These are phyloP conservation scores for Pythium vanterpoolii DNA, from an alignment of 352 stramenopile species.

Conservation along the genomic window DNA sequence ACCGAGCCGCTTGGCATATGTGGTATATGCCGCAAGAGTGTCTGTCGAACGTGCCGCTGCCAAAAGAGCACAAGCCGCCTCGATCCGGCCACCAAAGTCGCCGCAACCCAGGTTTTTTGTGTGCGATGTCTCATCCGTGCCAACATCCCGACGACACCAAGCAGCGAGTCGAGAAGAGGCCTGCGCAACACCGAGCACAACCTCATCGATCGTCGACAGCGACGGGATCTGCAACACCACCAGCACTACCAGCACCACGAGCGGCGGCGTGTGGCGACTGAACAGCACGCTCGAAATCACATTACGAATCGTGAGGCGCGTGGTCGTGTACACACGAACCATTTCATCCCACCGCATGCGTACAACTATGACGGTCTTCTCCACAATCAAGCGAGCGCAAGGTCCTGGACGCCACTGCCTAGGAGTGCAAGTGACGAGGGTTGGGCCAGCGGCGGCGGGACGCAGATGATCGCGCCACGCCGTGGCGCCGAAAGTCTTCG, in stretches of 20 bases:
- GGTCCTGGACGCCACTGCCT: background rate
- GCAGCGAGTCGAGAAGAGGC: background rate
- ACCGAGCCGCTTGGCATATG: conserved; percentile 34
- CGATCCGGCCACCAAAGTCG: conserved; percentile 27
- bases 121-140: conserved; percentile 35
- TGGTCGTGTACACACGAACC: background rate
- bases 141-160: conserved; percentile 11
- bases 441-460: background rate
- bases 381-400: conserved; percentile 8
- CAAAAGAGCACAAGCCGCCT: conserved; percentile 33
- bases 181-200: background rate
- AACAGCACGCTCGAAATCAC: conserved; percentile 6
- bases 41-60: conserved; percentile 37
- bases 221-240: background rate
- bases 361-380: conserved; percentile 51
- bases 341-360: background rate
- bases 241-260: background rate
- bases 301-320: background rate
- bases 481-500: background rate
- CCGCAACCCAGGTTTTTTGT: conserved; percentile 41
- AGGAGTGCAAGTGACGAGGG: background rate
- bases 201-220: background rate
- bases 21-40: conserved; percentile 38
- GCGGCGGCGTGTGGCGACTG: background rate
- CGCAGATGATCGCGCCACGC: background rate